Conservation (phyloP, 2,329 filamentous ascomycete species). For the Aureobasidium sp. region DNA sequence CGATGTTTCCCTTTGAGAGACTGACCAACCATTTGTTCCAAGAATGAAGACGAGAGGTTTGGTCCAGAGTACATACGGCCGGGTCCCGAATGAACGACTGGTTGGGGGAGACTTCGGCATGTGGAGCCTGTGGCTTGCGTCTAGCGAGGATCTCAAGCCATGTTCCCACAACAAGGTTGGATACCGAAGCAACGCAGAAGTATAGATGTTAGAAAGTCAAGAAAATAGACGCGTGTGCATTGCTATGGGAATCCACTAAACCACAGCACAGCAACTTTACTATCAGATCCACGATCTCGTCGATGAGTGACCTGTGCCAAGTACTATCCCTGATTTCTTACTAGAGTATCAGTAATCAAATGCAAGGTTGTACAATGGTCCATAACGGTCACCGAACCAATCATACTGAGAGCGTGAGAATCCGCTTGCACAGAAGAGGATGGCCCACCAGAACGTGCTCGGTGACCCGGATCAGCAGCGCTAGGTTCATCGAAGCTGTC, state of each 20-base stretch:
- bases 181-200: neutral
- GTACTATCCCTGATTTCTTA: neutral
- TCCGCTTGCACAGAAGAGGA: neutral
- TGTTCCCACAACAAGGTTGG: neutral
- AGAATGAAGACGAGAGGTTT: neutral
- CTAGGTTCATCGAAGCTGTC: conserved; percentile 2
- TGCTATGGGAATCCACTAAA: neutral
- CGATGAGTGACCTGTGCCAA: neutral
- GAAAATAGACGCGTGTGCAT: neutral
- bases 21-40: neutral
- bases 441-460: neutral
- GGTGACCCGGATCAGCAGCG: neutral
- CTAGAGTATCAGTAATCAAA: neutral
- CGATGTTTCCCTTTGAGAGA: neutral
- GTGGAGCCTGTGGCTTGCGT: neutral
- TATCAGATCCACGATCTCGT: neutral
- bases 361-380: neutral
- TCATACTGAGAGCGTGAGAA: neutral
- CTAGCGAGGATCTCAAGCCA: neutral
- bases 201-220: neutral
- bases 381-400: neutral
- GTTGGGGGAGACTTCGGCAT: neutral
- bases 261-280: neutral
- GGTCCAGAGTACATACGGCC: neutral
- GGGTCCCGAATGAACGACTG: neutral